These are phyloP conservation scores for Starmerella ratchasimensis DNA, from an alignment of 805 yeast species.

Conservation along the genomic window DNA sequence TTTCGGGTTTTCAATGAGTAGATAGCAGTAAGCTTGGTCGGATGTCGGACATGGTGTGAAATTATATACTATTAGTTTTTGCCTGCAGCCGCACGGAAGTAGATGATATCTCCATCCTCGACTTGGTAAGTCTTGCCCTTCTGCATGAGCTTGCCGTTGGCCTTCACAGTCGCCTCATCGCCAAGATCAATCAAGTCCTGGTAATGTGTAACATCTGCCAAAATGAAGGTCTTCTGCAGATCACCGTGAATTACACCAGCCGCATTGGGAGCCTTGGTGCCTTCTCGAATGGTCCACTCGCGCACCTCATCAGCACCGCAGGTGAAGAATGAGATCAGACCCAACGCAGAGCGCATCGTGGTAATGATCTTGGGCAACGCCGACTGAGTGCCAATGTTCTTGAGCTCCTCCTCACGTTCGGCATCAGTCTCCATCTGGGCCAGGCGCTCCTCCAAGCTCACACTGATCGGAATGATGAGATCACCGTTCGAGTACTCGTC, in stretches of 20 bases:
- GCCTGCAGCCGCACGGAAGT: constrained; percentile 90
- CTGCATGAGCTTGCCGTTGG: constrained; percentile 76
- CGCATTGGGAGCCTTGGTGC: constrained; percentile 94
- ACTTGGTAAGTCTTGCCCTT: constrained; percentile 94
- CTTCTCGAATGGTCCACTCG: constrained; percentile 92
- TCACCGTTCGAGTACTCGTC: constrained; percentile 78
- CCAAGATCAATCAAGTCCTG: constrained; percentile 59
- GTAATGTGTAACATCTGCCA: constrained; percentile 85
- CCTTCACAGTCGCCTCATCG: constrained; percentile 70
- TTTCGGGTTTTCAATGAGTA: background rate
- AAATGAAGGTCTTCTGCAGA: constrained; percentile 84
- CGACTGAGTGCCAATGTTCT: constrained; percentile 56
- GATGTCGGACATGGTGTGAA: too few relatives aligned
- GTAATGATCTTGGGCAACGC: constrained; percentile 78
- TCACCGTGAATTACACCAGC: constrained; percentile 97
- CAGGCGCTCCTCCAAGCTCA: constrained; percentile 80
- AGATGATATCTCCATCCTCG: constrained; percentile 87
- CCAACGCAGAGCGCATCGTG: constrained; percentile 74
- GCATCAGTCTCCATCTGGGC: constrained; percentile 76
- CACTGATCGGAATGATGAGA: constrained; percentile 83
- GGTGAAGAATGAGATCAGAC: constrained; percentile 87
- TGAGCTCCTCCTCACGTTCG: constrained; percentile 63
- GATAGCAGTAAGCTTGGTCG: too few relatives aligned
- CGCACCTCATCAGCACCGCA: constrained; percentile 94
- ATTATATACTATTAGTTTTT: constrained; percentile 36